Evolutionary conservation across 345 rosid species (phyloP), one percentile per base, ranked within the genome.

Genomic region (Hirschfeldia incana): DNA sequence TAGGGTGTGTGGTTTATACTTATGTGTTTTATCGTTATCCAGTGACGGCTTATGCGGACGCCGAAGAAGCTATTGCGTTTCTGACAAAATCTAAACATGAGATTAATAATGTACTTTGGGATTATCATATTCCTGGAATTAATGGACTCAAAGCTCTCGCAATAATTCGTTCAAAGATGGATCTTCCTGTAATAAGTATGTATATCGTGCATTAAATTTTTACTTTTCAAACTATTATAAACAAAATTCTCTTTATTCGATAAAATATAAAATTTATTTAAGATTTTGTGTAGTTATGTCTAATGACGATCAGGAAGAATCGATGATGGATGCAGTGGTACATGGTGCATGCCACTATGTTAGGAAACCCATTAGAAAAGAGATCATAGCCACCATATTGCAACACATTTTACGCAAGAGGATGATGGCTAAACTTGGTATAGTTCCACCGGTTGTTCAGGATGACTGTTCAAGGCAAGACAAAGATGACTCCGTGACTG

Each of bases 351-450:
- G n/a, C n/a, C n/a, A n/a, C n/a, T n/a, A n/a, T n/a, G n/a, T n/a
- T n/a, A n/a, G n/a, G n/a, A n/a, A n/a, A n/a, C n/a, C n/a, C n/a
- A n/a, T n/a, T 60, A 2, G 10, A 0, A 5, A 67, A 26, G 69
- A 26, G 12, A 2, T n/a, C 21, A 7, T 79, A 15, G 58, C 33
- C 5, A 67, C 11, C 37, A 42, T 79, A 36, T 79, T 78, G 82
- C 69, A 79, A 79, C 82, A 79, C 78, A 60, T 73, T 49, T 57
- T 73, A 1, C 77, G 78, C 33, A 79, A 67, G 74, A 67, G 4
- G 55, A 11, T 67, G 78, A 60, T 17, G 34, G 37, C 61, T 39
- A 57, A 65, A 57, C 57, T 17, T 3, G 17, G 57, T 49, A 21
- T 62, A n/a, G 10, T 0, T 49, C 63, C 49, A 42, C 60, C 64